A percentile compares a stretch with the other conserved stretches of the same genome.
phyloP scores from a whole-genome alignment of 2,329 filamentous ascomycete species.

The Torrubiellomyces zombiae region DNA sequence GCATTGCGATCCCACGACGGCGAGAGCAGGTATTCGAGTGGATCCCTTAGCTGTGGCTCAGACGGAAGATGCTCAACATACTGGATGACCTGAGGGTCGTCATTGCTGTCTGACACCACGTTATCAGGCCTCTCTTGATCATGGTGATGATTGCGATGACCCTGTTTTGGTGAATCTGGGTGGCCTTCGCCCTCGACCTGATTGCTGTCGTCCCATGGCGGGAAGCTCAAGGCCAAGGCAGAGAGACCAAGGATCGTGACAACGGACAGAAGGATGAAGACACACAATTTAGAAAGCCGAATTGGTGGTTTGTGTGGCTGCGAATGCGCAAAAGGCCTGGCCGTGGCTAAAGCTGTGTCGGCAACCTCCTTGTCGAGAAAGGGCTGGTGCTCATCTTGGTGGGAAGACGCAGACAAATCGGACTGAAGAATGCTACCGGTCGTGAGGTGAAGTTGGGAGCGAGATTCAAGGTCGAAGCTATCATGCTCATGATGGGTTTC shows the following conservation, averaged over 20 bases:
- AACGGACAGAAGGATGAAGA: slow-evolving; percentile 9
- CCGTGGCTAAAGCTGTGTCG: too few species aligned
- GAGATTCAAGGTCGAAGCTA: too few species aligned
- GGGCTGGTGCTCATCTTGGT: too few species aligned
- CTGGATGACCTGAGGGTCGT: slow-evolving; percentile 4
- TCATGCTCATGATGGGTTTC: too few species aligned
- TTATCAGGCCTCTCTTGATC: too few species aligned
- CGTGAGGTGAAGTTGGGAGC: too few species aligned
- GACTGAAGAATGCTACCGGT: too few species aligned
- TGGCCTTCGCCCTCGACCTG: background rate
- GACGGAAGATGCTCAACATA: slow-evolving; percentile 10
- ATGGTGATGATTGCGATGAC: background rate
- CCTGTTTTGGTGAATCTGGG: background rate
- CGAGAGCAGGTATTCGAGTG: slow-evolving; percentile 39
- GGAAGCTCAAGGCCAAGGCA: slow-evolving; percentile 8
- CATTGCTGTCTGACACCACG: background rate
- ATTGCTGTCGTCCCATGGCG: slow-evolving; percentile 1
- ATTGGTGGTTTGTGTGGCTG: too few species aligned
- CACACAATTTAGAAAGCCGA: slow-evolving; percentile 4
- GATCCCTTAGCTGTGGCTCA: slow-evolving; percentile 12
- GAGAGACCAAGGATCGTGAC: slow-evolving; percentile 10
- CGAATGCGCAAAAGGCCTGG: too few species aligned
- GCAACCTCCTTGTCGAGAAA: too few species aligned
- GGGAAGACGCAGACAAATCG: too few species aligned
- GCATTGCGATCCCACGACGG: slow-evolving; percentile 37